Base-by-base conservation (phyloP, 192 early-diverging fungal genomes). In the Linderina pennispora region DNA sequence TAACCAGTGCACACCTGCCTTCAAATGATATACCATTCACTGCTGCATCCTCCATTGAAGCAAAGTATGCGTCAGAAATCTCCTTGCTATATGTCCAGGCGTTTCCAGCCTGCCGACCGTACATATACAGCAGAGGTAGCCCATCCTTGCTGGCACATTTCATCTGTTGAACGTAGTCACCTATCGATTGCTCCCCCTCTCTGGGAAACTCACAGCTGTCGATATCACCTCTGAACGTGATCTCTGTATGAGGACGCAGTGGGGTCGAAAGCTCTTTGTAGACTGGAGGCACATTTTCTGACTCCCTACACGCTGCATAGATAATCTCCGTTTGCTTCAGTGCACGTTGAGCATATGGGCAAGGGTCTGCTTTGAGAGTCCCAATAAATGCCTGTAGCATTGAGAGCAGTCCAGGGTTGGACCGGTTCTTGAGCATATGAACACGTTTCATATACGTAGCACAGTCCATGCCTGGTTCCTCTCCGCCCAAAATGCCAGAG, bases 181-280 rank as follows among this genome's bases (percentile, higher is more conserved):
- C 84, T 66, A 91, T 79, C 70, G 89, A 87, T 50, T 75, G 80
- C 45, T 76, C 70, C 25, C 80, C 82, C 19, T 56, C 60, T 41
- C 93, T 87, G 51, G 76, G 84, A 22, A 86, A 79, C 62, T 96
- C 93, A 16, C 60, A 64, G 62, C 92, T 94, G 28, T 77, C 58
- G 20, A 94, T 77, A 36, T 80, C 74, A 22, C 94, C 94, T 37
- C 71, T 67, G 34, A 76, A 74, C 32, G 80, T 67, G 40, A 97
- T 75, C 23, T 50, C 58, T 15, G 90, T 89, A 47, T 77, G 70
- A 23, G 92, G 92, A 31, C 68, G 75, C 48, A 82, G 89, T 8
- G 91, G 90, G 50, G 75, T 65, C 46, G 80, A 81, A 28, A 91
- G 77, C 79, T 93, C 87, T 46, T 87, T 84, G 77, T 86, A 97